Percentiles rank a stretch among this genome's conserved stretches.
phyloP scores from a whole-genome alignment of 2,329 filamentous ascomycete species.

The Fusarium udum region DNA sequence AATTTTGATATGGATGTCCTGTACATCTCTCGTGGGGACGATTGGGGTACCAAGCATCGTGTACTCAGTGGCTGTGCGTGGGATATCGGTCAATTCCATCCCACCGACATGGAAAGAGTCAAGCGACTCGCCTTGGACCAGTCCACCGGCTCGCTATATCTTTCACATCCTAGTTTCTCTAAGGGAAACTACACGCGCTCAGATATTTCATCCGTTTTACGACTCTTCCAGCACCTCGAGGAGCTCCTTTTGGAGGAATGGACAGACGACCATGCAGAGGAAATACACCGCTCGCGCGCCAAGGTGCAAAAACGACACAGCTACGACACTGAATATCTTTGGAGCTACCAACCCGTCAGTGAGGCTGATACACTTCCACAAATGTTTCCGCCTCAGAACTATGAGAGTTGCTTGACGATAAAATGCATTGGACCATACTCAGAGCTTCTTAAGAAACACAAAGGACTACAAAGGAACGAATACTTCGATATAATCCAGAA shows the following conservation, averaged over 20 bases:
- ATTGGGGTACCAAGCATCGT: neutral
- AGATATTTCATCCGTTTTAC: fast-evolving
- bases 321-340: neutral
- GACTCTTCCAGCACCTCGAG: neutral
- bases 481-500: too few relatives aligned
- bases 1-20: neutral
- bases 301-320: too few relatives aligned
- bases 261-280: neutral
- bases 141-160: neutral
- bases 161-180: neutral
- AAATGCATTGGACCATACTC: too few relatives aligned
- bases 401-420: too few relatives aligned
- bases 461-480: too few relatives aligned
- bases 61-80: neutral
- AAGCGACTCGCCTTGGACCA: neutral
- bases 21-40: neutral
- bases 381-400: too few relatives aligned
- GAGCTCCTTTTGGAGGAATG: neutral
- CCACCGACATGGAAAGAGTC: neutral
- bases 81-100: neutral
- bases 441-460: too few relatives aligned
- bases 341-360: too few relatives aligned
- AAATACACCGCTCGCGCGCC: too few relatives aligned
- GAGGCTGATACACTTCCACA: too few relatives aligned
- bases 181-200: fast-evolving